Conservation (phyloP, 139 green algal genomes). For the Coccomyxa sp. region DNA sequence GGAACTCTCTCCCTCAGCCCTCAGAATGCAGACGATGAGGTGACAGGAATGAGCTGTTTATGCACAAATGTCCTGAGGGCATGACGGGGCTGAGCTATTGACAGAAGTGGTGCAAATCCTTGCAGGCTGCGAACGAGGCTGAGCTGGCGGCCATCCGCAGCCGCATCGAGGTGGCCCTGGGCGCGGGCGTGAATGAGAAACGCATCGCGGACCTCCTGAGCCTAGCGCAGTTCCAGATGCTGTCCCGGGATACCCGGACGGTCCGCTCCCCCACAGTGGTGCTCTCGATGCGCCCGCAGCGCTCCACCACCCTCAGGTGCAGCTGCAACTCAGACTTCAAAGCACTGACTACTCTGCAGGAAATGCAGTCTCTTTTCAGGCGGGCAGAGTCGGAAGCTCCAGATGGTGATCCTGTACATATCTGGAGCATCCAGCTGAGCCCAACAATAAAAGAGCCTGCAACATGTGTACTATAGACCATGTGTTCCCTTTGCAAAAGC, state of each 20-base stretch:
- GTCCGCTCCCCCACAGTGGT: slow-evolving; percentile 29
- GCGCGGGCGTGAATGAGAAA: slow-evolving; percentile 13
- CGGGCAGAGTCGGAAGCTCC: too few species aligned
- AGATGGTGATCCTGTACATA: too few species aligned
- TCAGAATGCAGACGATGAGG: too few species aligned
- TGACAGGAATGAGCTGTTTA: too few species aligned
- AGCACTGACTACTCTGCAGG: neutral
- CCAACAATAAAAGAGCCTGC: too few species aligned
- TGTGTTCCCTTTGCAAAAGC: too few species aligned
- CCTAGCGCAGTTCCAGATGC: slow-evolving; percentile 60
- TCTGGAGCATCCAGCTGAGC: too few species aligned
- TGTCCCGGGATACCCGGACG: slow-evolving; percentile 31
- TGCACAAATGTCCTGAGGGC: too few species aligned
- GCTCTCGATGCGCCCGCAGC: slow-evolving; percentile 29
- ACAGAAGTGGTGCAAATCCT: neutral
- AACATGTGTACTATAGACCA: too few species aligned
- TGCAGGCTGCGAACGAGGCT: slow-evolving; percentile 3
- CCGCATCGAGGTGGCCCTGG: neutral
- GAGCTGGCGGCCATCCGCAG: neutral
- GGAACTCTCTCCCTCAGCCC: too few species aligned
- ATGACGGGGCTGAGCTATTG: too few species aligned
- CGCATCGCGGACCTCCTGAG: slow-evolving; percentile 48
- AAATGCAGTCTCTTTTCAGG: slow-evolving; percentile 2
- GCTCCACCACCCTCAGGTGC: neutral
- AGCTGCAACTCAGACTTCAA: neutral